Evolutionary conservation across 176 grass and related monocot species (phyloP).

Genomic region (Guadua angustifolia): DNA sequence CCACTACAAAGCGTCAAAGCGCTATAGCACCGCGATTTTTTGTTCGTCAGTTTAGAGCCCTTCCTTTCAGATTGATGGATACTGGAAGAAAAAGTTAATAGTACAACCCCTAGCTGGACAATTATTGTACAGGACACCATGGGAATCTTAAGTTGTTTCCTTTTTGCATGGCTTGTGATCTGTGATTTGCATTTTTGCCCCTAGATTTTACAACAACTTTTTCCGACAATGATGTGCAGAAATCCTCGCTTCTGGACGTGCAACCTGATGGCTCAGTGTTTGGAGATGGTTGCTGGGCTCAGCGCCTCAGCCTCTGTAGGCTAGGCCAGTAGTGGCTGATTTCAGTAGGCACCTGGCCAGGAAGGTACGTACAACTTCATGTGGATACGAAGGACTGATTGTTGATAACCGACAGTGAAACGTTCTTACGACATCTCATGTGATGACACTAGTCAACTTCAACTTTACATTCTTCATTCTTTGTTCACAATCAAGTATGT

Average conservation of each 20-base stretch:
- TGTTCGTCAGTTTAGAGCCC: slow-evolving; percentile 8
- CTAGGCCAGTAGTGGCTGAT: slow-evolving; percentile 25
- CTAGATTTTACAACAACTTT: slow-evolving; percentile 17
- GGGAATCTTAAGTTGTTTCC: slow-evolving; percentile 13
- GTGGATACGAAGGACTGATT: slow-evolving; percentile 36
- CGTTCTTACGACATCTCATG: background rate
- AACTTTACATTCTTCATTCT: background rate
- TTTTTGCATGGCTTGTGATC: slow-evolving; percentile 30
- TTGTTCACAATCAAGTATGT: background rate
- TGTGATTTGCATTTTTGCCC: slow-evolving; percentile 3
- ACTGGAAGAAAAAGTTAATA: slow-evolving; percentile 6
- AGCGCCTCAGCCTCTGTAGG: slow-evolving; percentile 7
- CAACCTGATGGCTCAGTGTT: slow-evolving; percentile 51
- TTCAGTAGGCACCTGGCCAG: slow-evolving; percentile 28
- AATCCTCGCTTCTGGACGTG: slow-evolving; percentile 18
- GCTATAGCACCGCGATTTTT: background rate
- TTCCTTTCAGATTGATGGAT: background rate
- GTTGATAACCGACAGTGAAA: slow-evolving; percentile 38
- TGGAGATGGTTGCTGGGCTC: slow-evolving; percentile 40
- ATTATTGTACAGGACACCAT: slow-evolving; percentile 15
- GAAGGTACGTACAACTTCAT: slow-evolving; percentile 32
- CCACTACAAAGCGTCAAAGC: background rate
- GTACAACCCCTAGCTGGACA: slow-evolving; percentile 8
- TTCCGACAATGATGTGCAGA: slow-evolving; percentile 38
- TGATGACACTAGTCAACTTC: background rate